Evolutionary conservation across 805 yeast species (phyloP).

Genomic region (Pichia occidentalis): DNA sequence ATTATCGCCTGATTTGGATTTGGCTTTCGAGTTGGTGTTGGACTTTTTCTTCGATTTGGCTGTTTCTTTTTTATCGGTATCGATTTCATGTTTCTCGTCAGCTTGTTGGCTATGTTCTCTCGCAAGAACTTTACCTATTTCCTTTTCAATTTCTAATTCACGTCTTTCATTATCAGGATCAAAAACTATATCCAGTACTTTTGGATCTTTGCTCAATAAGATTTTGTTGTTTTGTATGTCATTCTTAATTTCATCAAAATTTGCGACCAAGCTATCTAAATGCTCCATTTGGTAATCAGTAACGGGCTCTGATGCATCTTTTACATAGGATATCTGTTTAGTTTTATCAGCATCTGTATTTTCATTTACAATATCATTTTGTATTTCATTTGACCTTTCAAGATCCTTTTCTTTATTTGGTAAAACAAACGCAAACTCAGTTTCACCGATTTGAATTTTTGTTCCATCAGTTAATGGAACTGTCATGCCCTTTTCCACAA

Average conservation of each 20-base stretch:
- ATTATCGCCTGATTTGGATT: too few species aligned
- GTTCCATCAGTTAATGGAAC: conserved; percentile 79
- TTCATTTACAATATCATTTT: not conserved
- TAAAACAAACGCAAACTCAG: conserved; percentile 78
- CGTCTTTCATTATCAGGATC: conserved; percentile 7
- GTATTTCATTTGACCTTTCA: not conserved
- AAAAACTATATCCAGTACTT: conserved; percentile 4
- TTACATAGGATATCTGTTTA: not conserved
- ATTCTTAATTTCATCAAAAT: conserved; percentile 10
- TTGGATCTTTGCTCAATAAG: conserved; percentile 1
- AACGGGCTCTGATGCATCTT: conserved; percentile 3
- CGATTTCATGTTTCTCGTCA: conserved; percentile 5
- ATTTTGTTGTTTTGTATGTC: conserved; percentile 7
- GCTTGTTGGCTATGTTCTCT: conserved; percentile 21
- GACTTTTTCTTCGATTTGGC: conserved; percentile 3
- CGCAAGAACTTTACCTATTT: conserved; percentile 19
- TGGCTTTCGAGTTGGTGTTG: not conserved
- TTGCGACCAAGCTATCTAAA: conserved; percentile 11
- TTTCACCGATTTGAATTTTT: conserved; percentile 88
- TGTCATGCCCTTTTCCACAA: conserved; percentile 86
- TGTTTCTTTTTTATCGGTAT: not conserved
- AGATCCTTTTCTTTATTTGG: conserved; percentile 38
- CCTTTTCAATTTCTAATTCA: conserved; percentile 14
- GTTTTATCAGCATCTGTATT: conserved; percentile 3
- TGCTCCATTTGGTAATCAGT: conserved; percentile 5